A percentile compares a stretch with the other conserved stretches of the same genome.
Conservation (phyloP, 2,329 filamentous ascomycete genomes). For the Fusarium tuaranense region DNA sequence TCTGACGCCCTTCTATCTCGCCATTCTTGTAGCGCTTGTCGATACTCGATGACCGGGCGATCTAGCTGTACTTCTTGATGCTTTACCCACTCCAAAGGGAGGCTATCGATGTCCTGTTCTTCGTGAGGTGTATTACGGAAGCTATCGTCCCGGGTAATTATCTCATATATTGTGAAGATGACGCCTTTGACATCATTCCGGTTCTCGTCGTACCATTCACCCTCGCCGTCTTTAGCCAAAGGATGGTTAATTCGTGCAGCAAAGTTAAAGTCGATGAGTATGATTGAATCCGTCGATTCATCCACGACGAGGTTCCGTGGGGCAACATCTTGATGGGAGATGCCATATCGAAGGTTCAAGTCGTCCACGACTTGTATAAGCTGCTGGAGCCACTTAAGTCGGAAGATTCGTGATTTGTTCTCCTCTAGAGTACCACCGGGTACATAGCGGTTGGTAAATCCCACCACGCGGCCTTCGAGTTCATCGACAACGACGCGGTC, state of each 20-base stretch:
- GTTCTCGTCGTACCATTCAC: slow-evolving; percentile 12
- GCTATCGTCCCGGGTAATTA: slow-evolving; percentile 49
- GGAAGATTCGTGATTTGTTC: slow-evolving; percentile 47
- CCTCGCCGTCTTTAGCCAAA: background rate
- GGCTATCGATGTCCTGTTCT: slow-evolving; percentile 40
- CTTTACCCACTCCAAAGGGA: slow-evolving; percentile 43
- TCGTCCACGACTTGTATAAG: slow-evolving; percentile 48
- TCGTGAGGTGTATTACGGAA: slow-evolving; percentile 39
- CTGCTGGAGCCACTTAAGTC: slow-evolving; percentile 51
- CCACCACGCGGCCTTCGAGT: slow-evolving; percentile 47
- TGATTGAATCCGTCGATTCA: slow-evolving; percentile 46
- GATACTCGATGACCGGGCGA: slow-evolving; percentile 44
- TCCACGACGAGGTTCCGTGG: slow-evolving; percentile 54
- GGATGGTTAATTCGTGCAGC: slow-evolving; percentile 33
- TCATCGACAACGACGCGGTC: slow-evolving; percentile 49
- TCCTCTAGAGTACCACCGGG: slow-evolving; percentile 47
- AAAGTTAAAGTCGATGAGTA: slow-evolving; percentile 53
- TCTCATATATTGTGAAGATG: slow-evolving; percentile 52
- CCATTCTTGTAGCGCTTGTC: slow-evolving; percentile 41
- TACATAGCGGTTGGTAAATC: slow-evolving; percentile 50
- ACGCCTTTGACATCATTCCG: slow-evolving; percentile 51
- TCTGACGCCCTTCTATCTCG: slow-evolving; percentile 6
- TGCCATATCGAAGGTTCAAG: slow-evolving; percentile 45
- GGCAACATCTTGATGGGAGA: slow-evolving; percentile 55
- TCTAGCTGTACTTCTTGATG: slow-evolving; percentile 50